Percentiles rank a stretch among this genome's conserved stretches.
phyloP scores from a whole-genome alignment of 306 rosid genomes.

The Prunus padus region DNA sequence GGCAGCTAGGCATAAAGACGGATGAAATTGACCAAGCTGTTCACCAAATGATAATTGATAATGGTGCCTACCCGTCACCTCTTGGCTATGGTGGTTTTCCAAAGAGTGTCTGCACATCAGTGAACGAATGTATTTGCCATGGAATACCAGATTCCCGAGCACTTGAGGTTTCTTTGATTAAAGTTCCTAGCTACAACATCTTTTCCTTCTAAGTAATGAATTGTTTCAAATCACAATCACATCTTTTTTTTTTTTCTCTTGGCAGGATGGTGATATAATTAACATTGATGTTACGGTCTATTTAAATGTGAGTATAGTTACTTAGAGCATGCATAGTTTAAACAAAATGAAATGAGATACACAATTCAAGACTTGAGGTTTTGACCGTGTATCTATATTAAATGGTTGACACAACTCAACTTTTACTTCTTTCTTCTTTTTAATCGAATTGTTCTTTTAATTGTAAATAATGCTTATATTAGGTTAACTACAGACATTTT shows the following conservation, averaged over 20 bases:
- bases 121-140: constrained; percentile 95
- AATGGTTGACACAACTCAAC: not conserved
- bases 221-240: not conserved
- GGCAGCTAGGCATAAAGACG: constrained; percentile 93
- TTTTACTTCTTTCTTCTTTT: not conserved
- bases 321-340: constrained; percentile 1
- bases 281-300: constrained; percentile 89
- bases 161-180: constrained; percentile 60
- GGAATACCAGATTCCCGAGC: constrained; percentile 89
- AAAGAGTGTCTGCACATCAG: constrained; percentile 96
- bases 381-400: not conserved
- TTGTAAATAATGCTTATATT: not conserved
- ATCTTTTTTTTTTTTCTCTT: constrained; percentile 14
- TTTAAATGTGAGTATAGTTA: constrained; percentile 66
- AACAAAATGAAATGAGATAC: not conserved
- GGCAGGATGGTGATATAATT: constrained; percentile 95
- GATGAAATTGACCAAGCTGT: constrained; percentile 96
- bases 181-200: constrained; percentile 20
- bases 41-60: constrained; percentile 91
- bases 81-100: constrained; percentile 96
- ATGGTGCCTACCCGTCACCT: constrained; percentile 95
- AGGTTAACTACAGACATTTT: not conserved
- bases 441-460: not conserved
- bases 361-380: not conserved
- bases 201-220: not conserved